Evolutionary conservation across 345 rosid genomes (phyloP).

Genomic region (Aquilaria malaccensis): DNA sequence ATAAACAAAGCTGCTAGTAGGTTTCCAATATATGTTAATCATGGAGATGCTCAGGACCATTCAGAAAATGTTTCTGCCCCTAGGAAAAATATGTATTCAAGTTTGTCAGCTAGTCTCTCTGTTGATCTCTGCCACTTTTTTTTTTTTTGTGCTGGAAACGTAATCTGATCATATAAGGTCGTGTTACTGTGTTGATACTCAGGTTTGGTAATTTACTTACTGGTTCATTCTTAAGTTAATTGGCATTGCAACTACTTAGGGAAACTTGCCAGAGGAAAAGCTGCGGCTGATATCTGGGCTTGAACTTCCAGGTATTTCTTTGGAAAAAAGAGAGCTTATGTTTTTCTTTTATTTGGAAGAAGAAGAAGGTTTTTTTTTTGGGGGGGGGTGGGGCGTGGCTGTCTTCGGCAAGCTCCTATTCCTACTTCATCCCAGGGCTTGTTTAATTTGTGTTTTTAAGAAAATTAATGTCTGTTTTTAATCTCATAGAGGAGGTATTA

Average conservation of each 20-base stretch:
- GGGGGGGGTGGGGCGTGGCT: not conserved
- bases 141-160: too few relatives aligned
- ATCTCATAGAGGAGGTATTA: slow-evolving; percentile 61
- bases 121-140: too few relatives aligned
- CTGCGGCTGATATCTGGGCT: slow-evolving; percentile 63
- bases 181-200: too few relatives aligned
- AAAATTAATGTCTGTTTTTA: not conserved
- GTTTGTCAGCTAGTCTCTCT: too few relatives aligned
- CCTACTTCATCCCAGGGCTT: not conserved
- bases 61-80: too few relatives aligned
- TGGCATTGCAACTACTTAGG: slow-evolving; percentile 27
- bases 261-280: slow-evolving; percentile 43
- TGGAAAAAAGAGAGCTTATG: not conserved
- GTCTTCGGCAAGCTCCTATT: not conserved
- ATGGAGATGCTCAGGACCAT: too few relatives aligned
- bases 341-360: not conserved
- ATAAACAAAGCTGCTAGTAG: not conserved
- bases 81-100: too few relatives aligned
- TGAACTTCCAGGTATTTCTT: slow-evolving; percentile 51
- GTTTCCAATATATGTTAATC: not conserved
- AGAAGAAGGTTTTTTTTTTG: not conserved
- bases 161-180: too few relatives aligned
- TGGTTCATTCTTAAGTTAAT: too few relatives aligned
- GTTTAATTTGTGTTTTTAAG: not conserved
- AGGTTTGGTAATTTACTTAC: too few relatives aligned